These are phyloP conservation scores for Rubroshorea leprosula DNA, from an alignment of 345 rosid species.

Conservation along the genomic window DNA sequence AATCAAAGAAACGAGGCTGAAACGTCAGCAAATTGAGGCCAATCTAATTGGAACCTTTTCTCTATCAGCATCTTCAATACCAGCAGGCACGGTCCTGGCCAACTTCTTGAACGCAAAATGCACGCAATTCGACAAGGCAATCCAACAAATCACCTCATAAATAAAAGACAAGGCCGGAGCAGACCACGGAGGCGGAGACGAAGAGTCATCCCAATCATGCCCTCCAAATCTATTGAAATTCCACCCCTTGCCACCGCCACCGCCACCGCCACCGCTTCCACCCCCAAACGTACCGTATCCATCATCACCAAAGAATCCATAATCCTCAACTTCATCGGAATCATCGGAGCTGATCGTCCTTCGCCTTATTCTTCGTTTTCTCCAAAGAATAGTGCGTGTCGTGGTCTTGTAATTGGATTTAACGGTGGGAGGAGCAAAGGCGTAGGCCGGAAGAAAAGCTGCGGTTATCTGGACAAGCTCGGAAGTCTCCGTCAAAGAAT, in stretches of 20 bases:
- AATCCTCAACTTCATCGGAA: conserved; percentile 39
- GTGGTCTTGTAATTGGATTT: conserved; percentile 37
- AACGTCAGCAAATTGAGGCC: conserved; percentile 41
- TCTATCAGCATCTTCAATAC: conserved; percentile 27
- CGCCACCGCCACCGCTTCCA: too few relatives aligned
- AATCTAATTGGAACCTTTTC: conserved; percentile 56
- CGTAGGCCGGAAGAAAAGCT: conserved; percentile 32
- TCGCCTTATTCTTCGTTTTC: conserved; percentile 53
- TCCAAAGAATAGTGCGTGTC: conserved; percentile 44
- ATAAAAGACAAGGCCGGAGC: conserved; percentile 61
- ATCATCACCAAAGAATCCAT: conserved; percentile 35
- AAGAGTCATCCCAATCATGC: conserved; percentile 59
- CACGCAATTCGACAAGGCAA: conserved; percentile 75
- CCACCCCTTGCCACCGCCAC: conserved; percentile 74
- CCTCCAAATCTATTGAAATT: conserved; percentile 50
- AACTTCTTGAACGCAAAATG: conserved; percentile 82
- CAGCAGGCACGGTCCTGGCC: conserved; percentile 35
- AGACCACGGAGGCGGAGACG: too few relatives aligned
- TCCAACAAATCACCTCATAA: conserved; percentile 95
- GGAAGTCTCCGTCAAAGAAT: too few relatives aligned
- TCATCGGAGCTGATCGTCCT: conserved; percentile 36
- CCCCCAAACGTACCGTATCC: too few relatives aligned
- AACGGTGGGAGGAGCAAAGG: conserved; percentile 49
- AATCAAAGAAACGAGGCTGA: background rate
- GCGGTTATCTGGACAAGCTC: conserved; percentile 28